A percentile compares a stretch with the other conserved stretches of the same genome.
Conservation (phyloP, 208 protist genomes). For the Leishmania gerbilli region DNA sequence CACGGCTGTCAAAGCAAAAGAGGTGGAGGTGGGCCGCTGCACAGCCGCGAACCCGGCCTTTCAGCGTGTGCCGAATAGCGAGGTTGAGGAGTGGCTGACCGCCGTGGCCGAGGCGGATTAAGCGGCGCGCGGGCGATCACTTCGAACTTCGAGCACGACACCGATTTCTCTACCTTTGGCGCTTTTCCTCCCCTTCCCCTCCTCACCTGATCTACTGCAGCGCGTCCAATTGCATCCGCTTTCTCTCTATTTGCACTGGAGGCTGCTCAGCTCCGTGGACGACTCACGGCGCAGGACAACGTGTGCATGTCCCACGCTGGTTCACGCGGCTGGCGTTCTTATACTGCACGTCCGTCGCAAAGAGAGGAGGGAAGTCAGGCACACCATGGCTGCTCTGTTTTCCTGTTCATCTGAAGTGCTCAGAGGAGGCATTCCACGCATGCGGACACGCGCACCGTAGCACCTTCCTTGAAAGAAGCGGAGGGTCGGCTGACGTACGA, state of each 20-base stretch:
- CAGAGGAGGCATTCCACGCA: neutral
- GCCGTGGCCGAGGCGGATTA: slow-evolving; percentile 87
- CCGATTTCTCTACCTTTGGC: neutral
- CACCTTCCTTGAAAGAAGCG: neutral
- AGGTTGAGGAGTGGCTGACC: slow-evolving; percentile 90
- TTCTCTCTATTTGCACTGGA: neutral
- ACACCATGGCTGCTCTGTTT: neutral
- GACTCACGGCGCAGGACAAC: neutral
- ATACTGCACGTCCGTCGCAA: neutral
- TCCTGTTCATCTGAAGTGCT: neutral
- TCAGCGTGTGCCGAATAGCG: slow-evolving; percentile 57
- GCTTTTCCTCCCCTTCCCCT: neutral
- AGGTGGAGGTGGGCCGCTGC: slow-evolving; percentile 86
- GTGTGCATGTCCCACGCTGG: neutral
- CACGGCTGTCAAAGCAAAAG: slow-evolving; percentile 66
- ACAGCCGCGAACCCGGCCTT: slow-evolving; percentile 44
- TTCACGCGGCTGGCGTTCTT: neutral
- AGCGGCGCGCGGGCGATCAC: neutral
- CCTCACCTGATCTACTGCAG: neutral
- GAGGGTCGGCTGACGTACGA: neutral
- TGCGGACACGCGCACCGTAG: neutral
- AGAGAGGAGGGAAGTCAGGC: neutral
- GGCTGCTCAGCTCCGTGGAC: neutral
- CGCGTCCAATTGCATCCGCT: neutral
- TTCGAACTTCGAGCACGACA: neutral